A percentile compares a stretch with the other conserved stretches of the same genome.
These are phyloP conservation scores for Populus hybrid DNA, from an alignment of 441 rosid genomes.

Conservation along the genomic window DNA sequence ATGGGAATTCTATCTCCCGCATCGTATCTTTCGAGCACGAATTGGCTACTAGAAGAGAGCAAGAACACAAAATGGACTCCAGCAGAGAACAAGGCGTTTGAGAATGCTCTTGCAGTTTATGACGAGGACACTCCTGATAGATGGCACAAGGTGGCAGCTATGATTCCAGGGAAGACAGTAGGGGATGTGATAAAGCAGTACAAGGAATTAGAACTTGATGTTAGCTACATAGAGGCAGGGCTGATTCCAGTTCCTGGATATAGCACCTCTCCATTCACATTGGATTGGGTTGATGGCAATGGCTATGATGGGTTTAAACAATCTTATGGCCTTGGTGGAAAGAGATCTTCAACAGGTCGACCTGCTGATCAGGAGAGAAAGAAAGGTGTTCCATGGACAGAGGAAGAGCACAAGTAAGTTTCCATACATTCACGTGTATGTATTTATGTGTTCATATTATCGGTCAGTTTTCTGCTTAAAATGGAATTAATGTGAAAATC, in stretches of 20 bases:
- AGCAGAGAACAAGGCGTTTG: slow-evolving; percentile 88
- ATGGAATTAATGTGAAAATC: neutral
- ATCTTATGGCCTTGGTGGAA: slow-evolving; percentile 46
- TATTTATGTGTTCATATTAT: neutral
- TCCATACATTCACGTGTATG: neutral
- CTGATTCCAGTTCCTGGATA: slow-evolving; percentile 81
- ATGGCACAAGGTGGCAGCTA: slow-evolving; percentile 79
- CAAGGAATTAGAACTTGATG: slow-evolving; percentile 76
- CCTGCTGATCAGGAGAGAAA: slow-evolving; percentile 83
- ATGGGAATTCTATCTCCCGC: slow-evolving; percentile 55
- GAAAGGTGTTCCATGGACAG: slow-evolving; percentile 99
- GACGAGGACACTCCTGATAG: slow-evolving; percentile 89
- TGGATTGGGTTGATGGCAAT: slow-evolving; percentile 48
- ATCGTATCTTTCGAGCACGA: slow-evolving; percentile 51
- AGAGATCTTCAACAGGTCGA: slow-evolving; percentile 46
- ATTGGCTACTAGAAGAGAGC: slow-evolving; percentile 68
- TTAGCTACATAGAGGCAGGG: slow-evolving; percentile 90
- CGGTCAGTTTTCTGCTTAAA: neutral
- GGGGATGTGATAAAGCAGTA: slow-evolving; percentile 90
- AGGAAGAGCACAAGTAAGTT: slow-evolving; percentile 89
- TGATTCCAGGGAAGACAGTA: slow-evolving; percentile 89
- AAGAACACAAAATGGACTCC: slow-evolving; percentile 70
- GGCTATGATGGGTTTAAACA: slow-evolving; percentile 55
- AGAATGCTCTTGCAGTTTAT: slow-evolving; percentile 78
- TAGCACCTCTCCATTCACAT: slow-evolving; percentile 42